phyloP scores from a whole-genome alignment of 176 grass and related monocot genomes.

The Bonia amplexicaulis region DNA sequence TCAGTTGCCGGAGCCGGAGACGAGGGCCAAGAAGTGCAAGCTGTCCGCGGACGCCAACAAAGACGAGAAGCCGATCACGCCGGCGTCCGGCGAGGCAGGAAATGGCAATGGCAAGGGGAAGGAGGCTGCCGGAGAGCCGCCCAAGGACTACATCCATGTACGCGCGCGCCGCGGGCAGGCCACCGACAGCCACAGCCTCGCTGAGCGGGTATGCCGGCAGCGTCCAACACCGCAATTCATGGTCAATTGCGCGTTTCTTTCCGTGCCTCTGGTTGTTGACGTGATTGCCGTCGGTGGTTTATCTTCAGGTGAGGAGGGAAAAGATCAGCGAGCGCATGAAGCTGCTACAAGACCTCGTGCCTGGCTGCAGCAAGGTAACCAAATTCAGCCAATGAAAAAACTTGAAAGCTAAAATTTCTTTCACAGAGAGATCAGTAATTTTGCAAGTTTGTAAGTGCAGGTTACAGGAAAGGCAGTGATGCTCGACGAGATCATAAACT shows the following conservation, averaged over 20 bases:
- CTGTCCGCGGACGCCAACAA: neutral
- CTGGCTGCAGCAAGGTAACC: constrained; percentile 76
- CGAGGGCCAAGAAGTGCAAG: constrained; percentile 42
- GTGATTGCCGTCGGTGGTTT: neutral
- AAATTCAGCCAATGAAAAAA: neutral
- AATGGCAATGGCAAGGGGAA: neutral
- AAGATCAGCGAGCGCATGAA: constrained; percentile 91
- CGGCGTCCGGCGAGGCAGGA: neutral
- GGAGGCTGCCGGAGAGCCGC: constrained; percentile 17
- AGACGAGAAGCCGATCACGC: neutral
- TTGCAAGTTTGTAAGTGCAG: neutral
- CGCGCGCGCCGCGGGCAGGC: constrained; percentile 70
- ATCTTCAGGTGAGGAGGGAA: constrained; percentile 72
- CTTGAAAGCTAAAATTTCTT: neutral
- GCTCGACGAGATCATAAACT: constrained; percentile 85
- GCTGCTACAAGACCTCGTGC: constrained; percentile 75
- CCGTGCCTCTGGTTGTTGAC: neutral
- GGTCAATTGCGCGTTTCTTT: neutral
- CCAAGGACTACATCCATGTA: constrained; percentile 67
- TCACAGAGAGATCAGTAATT: neutral
- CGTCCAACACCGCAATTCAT: neutral
- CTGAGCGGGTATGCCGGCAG: constrained; percentile 49
- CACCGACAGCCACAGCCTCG: constrained; percentile 86
- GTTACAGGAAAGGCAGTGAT: constrained; percentile 72
- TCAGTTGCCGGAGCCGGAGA: constrained; percentile 28